Evolutionary conservation across 805 yeast genomes (phyloP), one percentile per base, ranked within the genome.

Genomic region (Starmerella stellata): DNA sequence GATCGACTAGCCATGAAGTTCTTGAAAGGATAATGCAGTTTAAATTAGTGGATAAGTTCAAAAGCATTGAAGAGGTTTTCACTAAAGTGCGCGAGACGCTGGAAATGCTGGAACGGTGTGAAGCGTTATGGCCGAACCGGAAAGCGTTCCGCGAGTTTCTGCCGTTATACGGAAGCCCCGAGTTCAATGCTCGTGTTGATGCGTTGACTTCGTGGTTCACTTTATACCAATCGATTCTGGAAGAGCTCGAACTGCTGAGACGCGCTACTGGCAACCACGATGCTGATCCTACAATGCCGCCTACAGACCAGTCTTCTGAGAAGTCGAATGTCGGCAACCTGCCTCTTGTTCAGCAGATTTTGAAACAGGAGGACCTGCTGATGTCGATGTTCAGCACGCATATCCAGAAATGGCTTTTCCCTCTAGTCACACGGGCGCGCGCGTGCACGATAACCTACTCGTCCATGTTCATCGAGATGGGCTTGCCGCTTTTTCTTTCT

Each of bases 201-300:
- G 87, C 93, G 1, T 62, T 87, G 40, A 74, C 70, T 29, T 77
- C 95, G 0, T 87, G 95, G 95, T 64, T 70, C 21, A 72, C 82
- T 5, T 73, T 81, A 29, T 72, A 83, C 0, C 69, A 67, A 34
- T 78, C 82, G 1, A 71, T 85, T 17, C 66, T 68, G 34, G 58
- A 72, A 27, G 83, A 77, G 50, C 61, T 75, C 2, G 59, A 64
- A 14, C 66, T 75, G 4, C 59, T 90, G 44, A 67, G 69, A 44
- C 57, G 65, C 32, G 83, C 95, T 95, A 80, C 83, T 4, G 93
- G 93, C 3, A 78, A 78, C 54, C 77, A 72, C 37, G 82, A 75
- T 25, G 58, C 78, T 21, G 90, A 82, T 51, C 71, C 82, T 7
- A 61, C 68, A 0, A 52, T 47, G 25, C 44, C 55, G 24, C 59